A percentile compares a stretch with the other conserved stretches of the same genome.
Evolutionary conservation across 2,329 filamentous ascomycete genomes (phyloP).

Genomic region (Alternaria sp.): DNA sequence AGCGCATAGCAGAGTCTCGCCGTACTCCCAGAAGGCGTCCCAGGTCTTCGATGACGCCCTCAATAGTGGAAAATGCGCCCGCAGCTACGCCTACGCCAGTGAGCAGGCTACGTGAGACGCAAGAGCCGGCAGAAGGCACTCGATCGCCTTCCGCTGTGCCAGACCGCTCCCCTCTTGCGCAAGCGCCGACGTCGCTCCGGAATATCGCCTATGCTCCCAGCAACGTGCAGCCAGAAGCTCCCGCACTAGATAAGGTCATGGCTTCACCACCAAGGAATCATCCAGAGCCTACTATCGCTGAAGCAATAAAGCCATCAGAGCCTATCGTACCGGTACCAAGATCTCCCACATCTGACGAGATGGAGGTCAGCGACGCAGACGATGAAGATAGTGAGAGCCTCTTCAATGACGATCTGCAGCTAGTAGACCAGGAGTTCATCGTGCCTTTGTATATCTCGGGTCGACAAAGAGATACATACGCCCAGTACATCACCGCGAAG

Average conservation of each 20-base stretch:
- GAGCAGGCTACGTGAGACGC: conserved; percentile 3
- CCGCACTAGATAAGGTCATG: conserved; percentile 2
- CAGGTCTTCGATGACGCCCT: conserved; percentile 6
- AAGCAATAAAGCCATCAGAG: conserved; percentile 1
- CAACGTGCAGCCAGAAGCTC: conserved; percentile 6
- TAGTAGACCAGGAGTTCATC: conserved; percentile 39
- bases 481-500: conserved; percentile 23
- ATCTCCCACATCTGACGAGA: conserved; percentile 15
- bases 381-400: conserved; percentile 30
- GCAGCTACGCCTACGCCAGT: neutral
- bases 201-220: conserved; percentile 31
- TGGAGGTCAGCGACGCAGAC: conserved; percentile 27
- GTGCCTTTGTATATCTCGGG: conserved; percentile 43
- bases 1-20: conserved; percentile 16
- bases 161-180: conserved; percentile 31
- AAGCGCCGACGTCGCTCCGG: conserved; percentile 36
- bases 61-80: neutral
- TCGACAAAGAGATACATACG: conserved; percentile 37
- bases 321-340: neutral
- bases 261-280: neutral
- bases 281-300: conserved; percentile 7
- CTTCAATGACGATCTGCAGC: conserved; percentile 37
- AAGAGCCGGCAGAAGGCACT: conserved; percentile 29
- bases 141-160: conserved; percentile 46
- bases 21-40: conserved; percentile 13